Base-by-base conservation (phyloP, 2,329 filamentous ascomycete species). In the Albophoma yamanashiensis region DNA sequence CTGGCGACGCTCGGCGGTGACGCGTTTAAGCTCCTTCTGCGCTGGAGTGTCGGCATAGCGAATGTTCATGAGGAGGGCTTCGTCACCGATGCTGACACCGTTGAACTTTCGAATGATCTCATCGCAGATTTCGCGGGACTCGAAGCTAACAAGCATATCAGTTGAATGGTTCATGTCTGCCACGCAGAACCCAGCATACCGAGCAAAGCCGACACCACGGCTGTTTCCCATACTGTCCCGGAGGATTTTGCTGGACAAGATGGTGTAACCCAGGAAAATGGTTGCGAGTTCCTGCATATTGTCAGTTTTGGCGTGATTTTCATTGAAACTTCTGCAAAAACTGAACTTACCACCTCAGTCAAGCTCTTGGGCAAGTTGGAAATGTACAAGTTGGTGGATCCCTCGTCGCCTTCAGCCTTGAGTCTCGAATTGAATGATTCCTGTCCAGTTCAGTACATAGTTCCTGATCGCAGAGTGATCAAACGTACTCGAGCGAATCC, bases 351-450 rank as follows among this genome's bases (percentile, higher is more conserved):
- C 67, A 91, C 87, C 79, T 99, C 95, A 58, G 90, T 96, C 82
- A 96, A 86, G 64, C 87, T 85, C 75, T 93, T 92, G 42, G 94
- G 94, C 53, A 99, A 83, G 75, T 97, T 99, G 36, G 95, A 99
- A 64, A 97, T 92, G 75, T 99, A 99, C 64, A 99, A 84, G 72
- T 99, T 99, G 65, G 94, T 97, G 55, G 95, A 97, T 50, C 76
- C 70, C 58, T 89, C 89, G 69, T 99, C 93, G 60, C 92, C 89
- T 70, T 97, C 90, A 55, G 94, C 93, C 82, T 99, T 97, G 68
- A 99, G 89, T 67, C 95, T 92, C 66, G 92, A 92, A 75, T 99
- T 99, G 78, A 97, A 97, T 25, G 93, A 97, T 79, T 97, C 94
- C 89, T 95, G 61, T 7, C 31, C 22, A 2, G 11, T 5, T 55